Conservation (phyloP, 163 green algal species). For the Scenedesmus sp. region DNA sequence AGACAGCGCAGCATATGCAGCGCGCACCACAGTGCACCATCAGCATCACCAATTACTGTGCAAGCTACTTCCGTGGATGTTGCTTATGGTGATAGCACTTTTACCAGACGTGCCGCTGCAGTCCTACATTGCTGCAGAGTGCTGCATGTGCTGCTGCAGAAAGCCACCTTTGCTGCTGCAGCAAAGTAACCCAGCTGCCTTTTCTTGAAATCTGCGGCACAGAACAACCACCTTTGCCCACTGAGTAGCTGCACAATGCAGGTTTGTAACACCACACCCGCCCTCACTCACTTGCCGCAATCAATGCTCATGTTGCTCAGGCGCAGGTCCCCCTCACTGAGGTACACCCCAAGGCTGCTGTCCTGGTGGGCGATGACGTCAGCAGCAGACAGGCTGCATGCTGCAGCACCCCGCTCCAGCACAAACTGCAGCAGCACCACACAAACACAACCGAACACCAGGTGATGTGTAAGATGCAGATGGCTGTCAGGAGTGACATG, state of each 20-base stretch:
- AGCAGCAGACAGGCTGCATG: not conserved
- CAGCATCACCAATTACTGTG: no score
- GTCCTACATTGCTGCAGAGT: not conserved
- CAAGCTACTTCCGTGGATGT: no score
- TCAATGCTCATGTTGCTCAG: slow-evolving; percentile 49
- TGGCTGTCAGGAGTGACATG: not conserved
- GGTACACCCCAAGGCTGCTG: slow-evolving; percentile 16
- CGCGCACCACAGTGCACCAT: no score
- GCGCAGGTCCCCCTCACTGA: slow-evolving; percentile 4
- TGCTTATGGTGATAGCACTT: no score
- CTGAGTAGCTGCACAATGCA: not conserved
- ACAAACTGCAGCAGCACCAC: not conserved
- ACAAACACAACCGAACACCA: not conserved
- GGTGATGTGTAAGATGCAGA: not conserved
- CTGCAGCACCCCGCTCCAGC: not conserved
- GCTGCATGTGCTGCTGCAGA: slow-evolving; percentile 4
- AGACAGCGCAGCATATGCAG: not conserved
- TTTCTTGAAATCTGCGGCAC: no score
- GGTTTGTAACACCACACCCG: not conserved
- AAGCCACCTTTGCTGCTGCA: not conserved
- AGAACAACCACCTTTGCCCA: not conserved
- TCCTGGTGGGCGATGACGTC: slow-evolving; percentile 17
- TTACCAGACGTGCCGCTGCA: no score
- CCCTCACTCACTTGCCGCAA: slow-evolving; percentile 25
- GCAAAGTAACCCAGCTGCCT: not conserved